Percentiles rank a stretch among this genome's conserved stretches.
Conservation (phyloP, 2,329 filamentous ascomycete genomes). For the Colletotrichum magnum region DNA sequence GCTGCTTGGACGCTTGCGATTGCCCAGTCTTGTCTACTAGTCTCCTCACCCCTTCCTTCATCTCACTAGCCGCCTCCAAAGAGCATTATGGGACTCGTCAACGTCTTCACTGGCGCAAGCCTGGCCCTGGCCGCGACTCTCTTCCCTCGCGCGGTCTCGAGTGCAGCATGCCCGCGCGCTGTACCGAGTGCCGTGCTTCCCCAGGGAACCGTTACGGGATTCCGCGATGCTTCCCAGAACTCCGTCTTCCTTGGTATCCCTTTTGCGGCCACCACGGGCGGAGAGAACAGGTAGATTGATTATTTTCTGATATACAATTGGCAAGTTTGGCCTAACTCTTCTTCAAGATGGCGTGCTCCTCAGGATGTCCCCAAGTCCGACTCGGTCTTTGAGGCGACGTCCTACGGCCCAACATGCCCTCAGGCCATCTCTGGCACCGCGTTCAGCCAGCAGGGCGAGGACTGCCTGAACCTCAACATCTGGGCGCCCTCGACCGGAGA, state of each 20-base stretch:
- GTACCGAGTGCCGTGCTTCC: constrained; percentile 40
- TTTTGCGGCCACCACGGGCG: constrained; percentile 55
- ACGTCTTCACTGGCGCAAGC: constrained; percentile 17
- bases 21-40: constrained; percentile 20
- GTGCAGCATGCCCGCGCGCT: constrained; percentile 10
- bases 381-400: constrained; percentile 43
- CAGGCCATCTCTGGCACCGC: constrained; percentile 43
- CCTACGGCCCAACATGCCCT: constrained; percentile 47
- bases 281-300: constrained; percentile 52
- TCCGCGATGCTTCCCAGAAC: constrained; percentile 51
- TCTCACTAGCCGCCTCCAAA: constrained; percentile 3
- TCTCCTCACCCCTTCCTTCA: constrained; percentile 25
- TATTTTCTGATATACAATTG: neutral
- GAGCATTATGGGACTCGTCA: constrained; percentile 30
- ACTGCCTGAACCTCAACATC: constrained; percentile 60
- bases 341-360: constrained; percentile 45
- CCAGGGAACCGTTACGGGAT: constrained; percentile 53
- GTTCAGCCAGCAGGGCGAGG: constrained; percentile 50
- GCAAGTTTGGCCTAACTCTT: neutral
- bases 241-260: constrained; percentile 56
- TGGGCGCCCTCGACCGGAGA: constrained; percentile 49
- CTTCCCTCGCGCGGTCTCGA: constrained; percentile 6
- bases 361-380: constrained; percentile 44
- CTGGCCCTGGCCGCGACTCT: constrained; percentile 25
- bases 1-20: constrained; percentile 10